phyloP scores from a whole-genome alignment of 2,329 filamentous ascomycete species.

The Xylariaceae sp. region DNA sequence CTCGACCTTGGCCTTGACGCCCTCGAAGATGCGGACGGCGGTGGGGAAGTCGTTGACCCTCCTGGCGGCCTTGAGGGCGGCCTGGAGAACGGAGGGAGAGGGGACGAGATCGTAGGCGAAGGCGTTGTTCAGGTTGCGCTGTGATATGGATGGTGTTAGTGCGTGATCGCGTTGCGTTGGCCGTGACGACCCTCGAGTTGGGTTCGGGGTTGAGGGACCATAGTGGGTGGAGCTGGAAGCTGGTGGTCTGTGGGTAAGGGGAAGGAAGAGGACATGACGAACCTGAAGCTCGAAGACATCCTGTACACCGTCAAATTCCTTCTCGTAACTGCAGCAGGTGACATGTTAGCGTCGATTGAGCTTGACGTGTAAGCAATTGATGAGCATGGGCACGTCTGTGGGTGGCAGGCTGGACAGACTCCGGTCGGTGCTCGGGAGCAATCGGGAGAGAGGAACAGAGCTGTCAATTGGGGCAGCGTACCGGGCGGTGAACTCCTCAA shows the following conservation, averaged over 20 bases:
- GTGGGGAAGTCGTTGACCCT: slow-evolving; percentile 98
- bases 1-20: slow-evolving; percentile 99
- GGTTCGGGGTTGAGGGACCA: slow-evolving; percentile 5
- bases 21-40: slow-evolving; percentile 97
- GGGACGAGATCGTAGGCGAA: slow-evolving; percentile 99
- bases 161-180: not conserved
- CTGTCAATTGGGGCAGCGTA: slow-evolving; percentile 46
- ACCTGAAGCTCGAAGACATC: slow-evolving; percentile 99
- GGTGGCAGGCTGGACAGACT: too few species aligned
- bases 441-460: too few species aligned
- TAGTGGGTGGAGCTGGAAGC: slow-evolving; percentile 6
- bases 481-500: slow-evolving; percentile 98
- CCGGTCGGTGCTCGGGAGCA: too few species aligned
- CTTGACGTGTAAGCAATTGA: slow-evolving; percentile 22
- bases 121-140: slow-evolving; percentile 81
- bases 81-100: slow-evolving; percentile 83
- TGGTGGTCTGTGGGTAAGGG: not conserved
- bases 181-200: not conserved
- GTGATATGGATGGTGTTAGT: slow-evolving; percentile 16
- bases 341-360: slow-evolving; percentile 39
- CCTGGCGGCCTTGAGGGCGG: slow-evolving; percentile 88
- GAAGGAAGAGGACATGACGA: slow-evolving; percentile 28
- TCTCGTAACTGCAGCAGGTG: slow-evolving; percentile 76
- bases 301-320: slow-evolving; percentile 96
- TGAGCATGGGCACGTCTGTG: slow-evolving; percentile 3